Evolutionary conservation across 805 yeast species (phyloP).

Genomic region (Crinitomyces ghanaensis): DNA sequence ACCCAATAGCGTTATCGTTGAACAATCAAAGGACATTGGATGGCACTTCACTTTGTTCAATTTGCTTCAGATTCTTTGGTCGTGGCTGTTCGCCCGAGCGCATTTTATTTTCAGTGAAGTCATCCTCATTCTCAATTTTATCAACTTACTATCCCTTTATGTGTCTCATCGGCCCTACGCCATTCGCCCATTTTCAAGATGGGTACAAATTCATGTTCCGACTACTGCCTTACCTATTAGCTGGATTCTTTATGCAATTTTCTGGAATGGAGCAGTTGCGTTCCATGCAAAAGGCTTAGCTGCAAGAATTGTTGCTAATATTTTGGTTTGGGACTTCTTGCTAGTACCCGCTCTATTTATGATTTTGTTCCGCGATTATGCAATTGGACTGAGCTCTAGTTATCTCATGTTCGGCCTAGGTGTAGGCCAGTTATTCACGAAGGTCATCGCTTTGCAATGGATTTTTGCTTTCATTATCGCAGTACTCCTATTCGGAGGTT

Average conservation of each 20-base stretch:
- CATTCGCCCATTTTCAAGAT: constrained; percentile 39
- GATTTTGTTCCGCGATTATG: constrained; percentile 57
- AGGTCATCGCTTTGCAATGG: constrained; percentile 74
- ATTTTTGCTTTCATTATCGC: constrained; percentile 64
- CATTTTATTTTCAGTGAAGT: constrained; percentile 50
- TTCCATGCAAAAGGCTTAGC: constrained; percentile 43
- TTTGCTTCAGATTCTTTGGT: constrained; percentile 51
- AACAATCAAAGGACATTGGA: constrained; percentile 22
- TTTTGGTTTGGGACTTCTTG: constrained; percentile 69
- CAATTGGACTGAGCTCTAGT: constrained; percentile 48
- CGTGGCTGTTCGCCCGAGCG: constrained; percentile 44
- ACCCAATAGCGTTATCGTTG: constrained; percentile 2
- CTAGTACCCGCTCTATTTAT: constrained; percentile 50
- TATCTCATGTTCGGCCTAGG: constrained; percentile 55
- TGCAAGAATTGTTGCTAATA: constrained; percentile 59
- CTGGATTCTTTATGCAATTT: constrained; percentile 62
- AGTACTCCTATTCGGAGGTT: constrained; percentile 40
- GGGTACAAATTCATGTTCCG: constrained; percentile 54
- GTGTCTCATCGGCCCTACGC: constrained; percentile 48
- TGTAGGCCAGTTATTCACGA: constrained; percentile 56
- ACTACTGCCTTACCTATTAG: constrained; percentile 58
- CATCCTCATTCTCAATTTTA: constrained; percentile 45
- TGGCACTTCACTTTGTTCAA: constrained; percentile 57
- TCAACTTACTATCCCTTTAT: constrained; percentile 46
- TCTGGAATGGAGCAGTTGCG: constrained; percentile 79